Percentiles rank a stretch among this genome's conserved stretches.
Evolutionary conservation across 2,329 filamentous ascomycete genomes (phyloP).

Genomic region (Cyphellophora attinorum): DNA sequence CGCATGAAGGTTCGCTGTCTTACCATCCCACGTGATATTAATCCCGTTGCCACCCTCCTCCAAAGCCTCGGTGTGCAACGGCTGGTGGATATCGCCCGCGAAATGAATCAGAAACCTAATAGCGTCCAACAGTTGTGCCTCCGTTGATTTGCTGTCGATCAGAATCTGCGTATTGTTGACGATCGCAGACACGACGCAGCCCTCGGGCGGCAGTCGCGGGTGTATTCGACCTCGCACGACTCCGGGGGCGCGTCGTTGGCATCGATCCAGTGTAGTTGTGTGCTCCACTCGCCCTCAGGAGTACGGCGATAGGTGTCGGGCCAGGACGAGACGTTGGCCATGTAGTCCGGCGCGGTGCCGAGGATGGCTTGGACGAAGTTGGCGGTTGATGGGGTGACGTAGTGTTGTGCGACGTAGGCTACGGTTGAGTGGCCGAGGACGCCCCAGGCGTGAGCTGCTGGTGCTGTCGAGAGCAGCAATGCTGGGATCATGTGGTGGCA

Average conservation of each 20-base stretch:
- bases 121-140: constrained; percentile 24
- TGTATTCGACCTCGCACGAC: constrained; percentile 14
- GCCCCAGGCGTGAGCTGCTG: constrained; percentile 34
- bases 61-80: constrained; percentile 54
- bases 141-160: constrained; percentile 23
- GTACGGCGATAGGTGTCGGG: constrained; percentile 43
- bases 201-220: constrained; percentile 41
- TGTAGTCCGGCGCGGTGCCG: constrained; percentile 33
- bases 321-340: constrained; percentile 45
- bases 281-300: constrained; percentile 36
- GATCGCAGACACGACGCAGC: constrained; percentile 44
- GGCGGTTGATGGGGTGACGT: constrained; percentile 32
- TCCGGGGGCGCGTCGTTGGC: constrained; percentile 10
- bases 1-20: constrained; percentile 55
- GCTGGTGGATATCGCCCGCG: constrained; percentile 67
- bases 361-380: constrained; percentile 36
- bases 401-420: constrained; percentile 44
- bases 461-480: background rate
- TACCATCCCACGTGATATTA: constrained; percentile 52
- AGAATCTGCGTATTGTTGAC: constrained; percentile 37
- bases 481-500: background rate
- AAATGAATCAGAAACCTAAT: constrained; percentile 43
- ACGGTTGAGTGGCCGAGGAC: constrained; percentile 43
- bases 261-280: constrained; percentile 23
- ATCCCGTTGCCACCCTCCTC: constrained; percentile 60